A percentile compares a stretch with the other conserved stretches of the same genome.
Conservation (phyloP, 2,329 filamentous ascomycete genomes). For the Mycosphaerelloides madeirae region DNA sequence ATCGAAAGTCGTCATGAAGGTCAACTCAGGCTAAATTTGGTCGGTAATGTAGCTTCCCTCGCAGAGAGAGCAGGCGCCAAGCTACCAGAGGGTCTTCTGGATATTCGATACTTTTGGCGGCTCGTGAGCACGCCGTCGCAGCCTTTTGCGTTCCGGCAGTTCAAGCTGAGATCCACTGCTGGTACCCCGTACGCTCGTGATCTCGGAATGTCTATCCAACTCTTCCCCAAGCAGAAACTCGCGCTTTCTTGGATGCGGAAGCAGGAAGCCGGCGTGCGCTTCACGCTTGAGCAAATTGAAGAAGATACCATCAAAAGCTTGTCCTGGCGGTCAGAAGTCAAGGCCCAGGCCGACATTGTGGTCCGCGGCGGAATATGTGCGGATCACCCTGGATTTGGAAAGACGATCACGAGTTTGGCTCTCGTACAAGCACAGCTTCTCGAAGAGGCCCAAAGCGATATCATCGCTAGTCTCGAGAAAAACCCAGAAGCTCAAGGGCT, state of each 20-base stretch:
- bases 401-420: slow-evolving; percentile 57
- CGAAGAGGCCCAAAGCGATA: not conserved
- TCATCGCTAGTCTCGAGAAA: slow-evolving; percentile 7
- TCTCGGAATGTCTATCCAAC: slow-evolving; percentile 30
- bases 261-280: slow-evolving; percentile 47
- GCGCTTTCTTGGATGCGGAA: slow-evolving; percentile 57
- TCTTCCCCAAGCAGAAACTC: slow-evolving; percentile 51
- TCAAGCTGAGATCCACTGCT: slow-evolving; percentile 14
- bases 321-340: slow-evolving; percentile 54
- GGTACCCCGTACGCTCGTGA: slow-evolving; percentile 6
- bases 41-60: not conserved
- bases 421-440: slow-evolving; percentile 48
- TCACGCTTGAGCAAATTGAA: slow-evolving; percentile 53
- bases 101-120: slow-evolving; percentile 18
- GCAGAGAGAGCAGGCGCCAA: slow-evolving; percentile 2
- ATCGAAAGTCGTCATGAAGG: not conserved
- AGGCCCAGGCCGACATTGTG: slow-evolving; percentile 37
- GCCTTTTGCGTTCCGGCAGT: slow-evolving; percentile 14
- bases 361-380: slow-evolving; percentile 59
- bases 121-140: slow-evolving; percentile 18
- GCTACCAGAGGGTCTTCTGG: not conserved
- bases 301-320: slow-evolving; percentile 44
- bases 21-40: not conserved
- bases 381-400: slow-evolving; percentile 63
- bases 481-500: slow-evolving; percentile 22